Evolutionary conservation across 129 eudicot genomes (phyloP).

Genomic region (Rutidosis leptorrhynchoides): DNA sequence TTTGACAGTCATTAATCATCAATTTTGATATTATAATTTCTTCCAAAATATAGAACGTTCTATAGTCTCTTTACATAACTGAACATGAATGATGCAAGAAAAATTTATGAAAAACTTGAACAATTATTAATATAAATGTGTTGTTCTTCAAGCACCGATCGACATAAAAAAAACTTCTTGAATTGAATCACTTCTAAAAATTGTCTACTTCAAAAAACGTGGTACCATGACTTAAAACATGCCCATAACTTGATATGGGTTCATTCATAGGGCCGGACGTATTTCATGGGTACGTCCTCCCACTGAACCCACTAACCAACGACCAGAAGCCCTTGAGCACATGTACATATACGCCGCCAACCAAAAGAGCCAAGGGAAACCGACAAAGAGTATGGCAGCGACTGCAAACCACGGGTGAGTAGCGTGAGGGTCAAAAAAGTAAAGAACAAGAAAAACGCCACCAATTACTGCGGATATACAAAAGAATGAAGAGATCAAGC

Average conservation of each 20-base stretch:
- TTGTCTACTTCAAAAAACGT: not conserved
- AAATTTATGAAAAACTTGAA: not conserved
- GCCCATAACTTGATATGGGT: not conserved
- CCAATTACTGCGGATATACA: slow-evolving; percentile 42
- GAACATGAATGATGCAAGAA: slow-evolving; percentile 3
- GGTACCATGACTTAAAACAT: not conserved
- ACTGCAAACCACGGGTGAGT: slow-evolving; percentile 55
- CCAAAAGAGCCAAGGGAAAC: slow-evolving; percentile 75
- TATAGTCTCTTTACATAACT: not conserved
- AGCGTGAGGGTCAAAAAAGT: slow-evolving; percentile 34
- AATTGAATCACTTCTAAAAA: too few species aligned
- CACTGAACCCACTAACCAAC: slow-evolving; percentile 7
- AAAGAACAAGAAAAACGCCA: slow-evolving; percentile 48
- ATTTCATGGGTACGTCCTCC: slow-evolving; percentile 22
- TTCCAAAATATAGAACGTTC: not conserved
- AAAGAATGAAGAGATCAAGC: slow-evolving; percentile 42
- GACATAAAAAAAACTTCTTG: not conserved
- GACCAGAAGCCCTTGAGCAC: slow-evolving; percentile 40
- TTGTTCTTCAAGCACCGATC: slow-evolving; percentile 3
- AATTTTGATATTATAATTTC: not conserved
- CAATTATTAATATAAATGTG: not conserved
- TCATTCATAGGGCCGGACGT: slow-evolving; percentile 12
- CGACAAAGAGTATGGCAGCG: slow-evolving; percentile 47
- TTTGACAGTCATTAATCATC: slow-evolving; percentile 3
- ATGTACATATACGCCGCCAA: slow-evolving; percentile 53